Evolutionary conservation across 2,329 filamentous ascomycete species (phyloP).

Genomic region (Fusarium kyushuense): DNA sequence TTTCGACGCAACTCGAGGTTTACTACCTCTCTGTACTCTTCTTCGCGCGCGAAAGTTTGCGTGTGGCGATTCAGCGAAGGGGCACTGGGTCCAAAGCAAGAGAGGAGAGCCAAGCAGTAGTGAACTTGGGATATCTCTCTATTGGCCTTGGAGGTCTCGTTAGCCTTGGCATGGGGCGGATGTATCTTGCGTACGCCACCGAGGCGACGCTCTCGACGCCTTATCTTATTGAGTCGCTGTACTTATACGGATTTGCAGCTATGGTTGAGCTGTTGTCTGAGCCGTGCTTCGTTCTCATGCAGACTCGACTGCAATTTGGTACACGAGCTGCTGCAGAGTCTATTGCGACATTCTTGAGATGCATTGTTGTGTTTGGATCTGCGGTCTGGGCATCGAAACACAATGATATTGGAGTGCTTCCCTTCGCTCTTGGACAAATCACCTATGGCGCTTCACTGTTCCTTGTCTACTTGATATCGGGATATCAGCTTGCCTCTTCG

Average conservation of each 20-base stretch:
- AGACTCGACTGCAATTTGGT: conserved; percentile 83
- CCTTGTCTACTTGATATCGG: conserved; percentile 74
- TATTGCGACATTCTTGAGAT: conserved; percentile 82
- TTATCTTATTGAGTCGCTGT: conserved; percentile 68
- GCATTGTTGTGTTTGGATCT: conserved; percentile 76
- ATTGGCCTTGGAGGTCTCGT: conserved; percentile 75
- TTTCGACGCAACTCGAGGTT: conserved; percentile 90
- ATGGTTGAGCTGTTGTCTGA: conserved; percentile 84
- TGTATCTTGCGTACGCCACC: conserved; percentile 71
- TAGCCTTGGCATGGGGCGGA: conserved; percentile 71
- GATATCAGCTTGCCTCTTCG: conserved; percentile 65
- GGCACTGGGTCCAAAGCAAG: conserved; percentile 30
- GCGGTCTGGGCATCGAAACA: conserved; percentile 72
- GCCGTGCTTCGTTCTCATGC: conserved; percentile 88
- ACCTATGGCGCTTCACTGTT: conserved; percentile 78
- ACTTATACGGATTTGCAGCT: conserved; percentile 68
- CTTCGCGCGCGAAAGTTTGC: conserved; percentile 90
- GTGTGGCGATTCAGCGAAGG: conserved; percentile 90
- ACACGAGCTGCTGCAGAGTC: conserved; percentile 86
- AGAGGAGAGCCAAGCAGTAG: conserved; percentile 74
- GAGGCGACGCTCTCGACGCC: conserved; percentile 67
- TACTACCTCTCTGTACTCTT: conserved; percentile 95
- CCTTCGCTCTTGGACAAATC: conserved; percentile 89
- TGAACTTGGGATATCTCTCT: conserved; percentile 90
- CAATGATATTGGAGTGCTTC: conserved; percentile 77